These are phyloP conservation scores for Melampsora larici-populina DNA, from an alignment of 1,284 basidiomycete species.

Conservation along the genomic window DNA sequence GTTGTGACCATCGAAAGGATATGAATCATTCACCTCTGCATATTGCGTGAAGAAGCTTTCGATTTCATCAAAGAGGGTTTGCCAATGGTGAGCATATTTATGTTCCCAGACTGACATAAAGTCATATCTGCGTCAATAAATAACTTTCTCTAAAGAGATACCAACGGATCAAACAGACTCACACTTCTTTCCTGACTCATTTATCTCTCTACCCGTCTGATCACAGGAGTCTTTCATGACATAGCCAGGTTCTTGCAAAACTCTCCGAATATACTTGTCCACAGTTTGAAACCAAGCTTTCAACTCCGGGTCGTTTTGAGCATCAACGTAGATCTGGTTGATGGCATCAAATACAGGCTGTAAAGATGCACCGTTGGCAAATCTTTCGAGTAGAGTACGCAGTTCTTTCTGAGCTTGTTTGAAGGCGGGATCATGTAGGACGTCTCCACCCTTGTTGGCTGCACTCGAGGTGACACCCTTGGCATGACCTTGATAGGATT, in stretches of 20 bases:
- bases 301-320: slow-evolving; percentile 71
- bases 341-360: slow-evolving; percentile 69
- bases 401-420: slow-evolving; percentile 65
- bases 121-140: slow-evolving; percentile 49
- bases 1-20: background rate
- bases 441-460: slow-evolving; percentile 55
- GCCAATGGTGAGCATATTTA: slow-evolving; percentile 51
- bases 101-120: slow-evolving; percentile 49
- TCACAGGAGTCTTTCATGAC: slow-evolving; percentile 71
- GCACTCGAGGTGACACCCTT: slow-evolving; percentile 56
- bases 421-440: slow-evolving; percentile 61
- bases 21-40: slow-evolving; percentile 44
- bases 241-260: slow-evolving; percentile 81
- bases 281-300: slow-evolving; percentile 70
- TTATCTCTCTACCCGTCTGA: slow-evolving; percentile 57
- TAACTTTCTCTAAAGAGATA: slow-evolving; percentile 25
- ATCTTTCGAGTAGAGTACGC: slow-evolving; percentile 79
- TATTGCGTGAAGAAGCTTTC: slow-evolving; percentile 51
- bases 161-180: slow-evolving; percentile 49
- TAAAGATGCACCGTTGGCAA: slow-evolving; percentile 69
- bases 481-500: slow-evolving; percentile 71
- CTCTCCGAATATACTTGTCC: slow-evolving; percentile 66
- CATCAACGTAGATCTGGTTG: slow-evolving; percentile 71
- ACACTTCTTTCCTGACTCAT: slow-evolving; percentile 59
- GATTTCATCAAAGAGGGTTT: slow-evolving; percentile 50